Evolutionary conservation across 2,329 filamentous ascomycete species (phyloP), one percentile per base, ranked within the genome.

Genomic region (Venturia asperata): DNA sequence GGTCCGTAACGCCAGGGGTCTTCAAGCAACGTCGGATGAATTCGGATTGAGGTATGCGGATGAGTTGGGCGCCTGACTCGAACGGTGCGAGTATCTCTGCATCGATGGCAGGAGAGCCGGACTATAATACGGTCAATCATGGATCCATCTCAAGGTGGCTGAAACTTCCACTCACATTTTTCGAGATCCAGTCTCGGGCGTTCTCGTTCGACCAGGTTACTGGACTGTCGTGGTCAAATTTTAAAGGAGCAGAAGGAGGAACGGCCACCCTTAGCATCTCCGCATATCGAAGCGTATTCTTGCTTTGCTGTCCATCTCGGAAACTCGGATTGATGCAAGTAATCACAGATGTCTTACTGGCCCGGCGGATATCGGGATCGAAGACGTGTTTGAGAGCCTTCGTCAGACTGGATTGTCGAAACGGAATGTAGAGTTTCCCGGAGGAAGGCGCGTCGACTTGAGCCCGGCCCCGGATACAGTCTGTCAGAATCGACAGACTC

Each of bases 401-500:
- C 41, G 61, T 63, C 9, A 63, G 41, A 9, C 10, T 43, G 21
- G 61, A 19, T 37, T 63, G 61, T 21, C 61, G 61, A 17, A 63
- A 63, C 19, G 61, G 61, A 21, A 63, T 49, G 21, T 63, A 37
- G 11, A 43, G 1, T 21, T 63, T 63, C 37, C 43, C 43, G 13
- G 41, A 41, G 21, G 41, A 41, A 19, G 41, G 41, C 5, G 27
- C 27, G n/a, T 42, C 24, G 7, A 19, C 58, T 37, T 37, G 39
- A 21, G 61, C 42, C 10, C 61, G 39, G 13, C 61, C 61, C 10
- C 61, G 61, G 13, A 63, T 63, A 17, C 61, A 63, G 43, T 45
- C 61, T 15, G 42, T 45, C 30, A 63, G 42, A 17, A 49, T 39
- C 1, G 61, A 63, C 70, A 99, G 79, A 70, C 90, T 94, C 79